Percentiles rank a stretch among this genome's conserved stretches.
These are phyloP conservation scores for Coemansia sp. DNA, from an alignment of 192 early-diverging fungal species.

Conservation along the genomic window DNA sequence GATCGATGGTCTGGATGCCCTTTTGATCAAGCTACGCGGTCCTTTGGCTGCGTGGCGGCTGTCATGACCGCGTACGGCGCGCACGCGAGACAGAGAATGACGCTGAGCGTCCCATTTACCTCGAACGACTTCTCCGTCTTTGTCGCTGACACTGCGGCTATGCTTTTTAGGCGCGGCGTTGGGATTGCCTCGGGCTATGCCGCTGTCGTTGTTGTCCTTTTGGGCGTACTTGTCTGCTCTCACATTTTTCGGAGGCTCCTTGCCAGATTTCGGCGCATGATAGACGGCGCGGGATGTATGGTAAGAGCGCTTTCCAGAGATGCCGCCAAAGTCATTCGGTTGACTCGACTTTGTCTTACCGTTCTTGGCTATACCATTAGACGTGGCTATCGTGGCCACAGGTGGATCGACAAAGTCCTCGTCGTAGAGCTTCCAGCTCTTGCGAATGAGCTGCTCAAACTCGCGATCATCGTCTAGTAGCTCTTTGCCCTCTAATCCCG, in stretches of 20 bases:
- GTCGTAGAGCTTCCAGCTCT: constrained; percentile 47
- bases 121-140: not conserved
- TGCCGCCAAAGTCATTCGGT: not conserved
- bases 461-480: constrained; percentile 28
- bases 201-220: not conserved
- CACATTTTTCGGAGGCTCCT: not conserved
- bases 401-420: constrained; percentile 27
- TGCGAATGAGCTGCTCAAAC: constrained; percentile 45
- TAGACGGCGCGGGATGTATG: constrained; percentile 19
- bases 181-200: not conserved
- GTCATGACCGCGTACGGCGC: not conserved
- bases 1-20: constrained; percentile 8
- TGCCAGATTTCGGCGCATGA: not conserved
- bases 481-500: not conserved
- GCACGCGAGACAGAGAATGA: not conserved
- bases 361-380: not conserved
- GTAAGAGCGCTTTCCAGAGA: constrained; percentile 25
- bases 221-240: not conserved
- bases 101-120: not conserved
- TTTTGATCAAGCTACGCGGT: constrained; percentile 16
- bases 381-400: not conserved
- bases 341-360: not conserved
- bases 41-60: not conserved
- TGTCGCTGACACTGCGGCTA: not conserved
- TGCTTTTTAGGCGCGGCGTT: not conserved